Evolutionary conservation across 768 basidiomycete species (phyloP), one percentile per base, ranked within the genome.

Genomic region (Boletus subparvulus): DNA sequence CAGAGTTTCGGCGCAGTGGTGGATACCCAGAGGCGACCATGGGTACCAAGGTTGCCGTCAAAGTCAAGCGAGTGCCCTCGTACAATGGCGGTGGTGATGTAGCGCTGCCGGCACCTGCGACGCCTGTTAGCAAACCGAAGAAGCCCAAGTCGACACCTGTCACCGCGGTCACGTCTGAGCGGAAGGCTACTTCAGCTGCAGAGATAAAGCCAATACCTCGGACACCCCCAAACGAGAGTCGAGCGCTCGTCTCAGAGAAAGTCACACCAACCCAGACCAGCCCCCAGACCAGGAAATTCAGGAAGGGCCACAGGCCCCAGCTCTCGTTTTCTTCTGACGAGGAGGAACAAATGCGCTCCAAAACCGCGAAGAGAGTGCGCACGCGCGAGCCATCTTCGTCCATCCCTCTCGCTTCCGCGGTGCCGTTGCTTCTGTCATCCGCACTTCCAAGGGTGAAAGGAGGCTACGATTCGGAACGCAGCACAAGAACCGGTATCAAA

Each of bases 281-380:
- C 28, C 39, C 52, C 10, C 46, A 65, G 32, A 47, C 44, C 30
- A 67, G 50, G 62, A 70, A 73, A 54, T 12, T 56, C 45, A 53
- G 68, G 69, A 78, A 65, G 67, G 72, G 65, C 59, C 75, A 74
- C 42, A 65, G 59, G 39, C 71, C 75, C 45, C 77, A 44, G 77
- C 74, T 66, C 74, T 82, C 77, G 41, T 74, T 82, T 24, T 88
- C 88, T 13, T 87, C 86, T 19, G 89, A 91, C 64, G 89, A 90
- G 60, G 89, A 90, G 65, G 88, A 91, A 73, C 85, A 84, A 69
- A 63, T 78, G 24, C 80, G 87, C 37, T 78, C 76, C 40, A 77
- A 76, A 59, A 77, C 76, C 36, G 84, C 78, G 24, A 91, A 90
- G 80, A 89, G 86, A 72, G 73, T 78, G 47, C 78, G 83, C 50